A percentile compares a stretch with the other conserved stretches of the same genome.
Evolutionary conservation across 176 grass and related monocot species (phyloP).

Genomic region (Aegilops sharonensis): DNA sequence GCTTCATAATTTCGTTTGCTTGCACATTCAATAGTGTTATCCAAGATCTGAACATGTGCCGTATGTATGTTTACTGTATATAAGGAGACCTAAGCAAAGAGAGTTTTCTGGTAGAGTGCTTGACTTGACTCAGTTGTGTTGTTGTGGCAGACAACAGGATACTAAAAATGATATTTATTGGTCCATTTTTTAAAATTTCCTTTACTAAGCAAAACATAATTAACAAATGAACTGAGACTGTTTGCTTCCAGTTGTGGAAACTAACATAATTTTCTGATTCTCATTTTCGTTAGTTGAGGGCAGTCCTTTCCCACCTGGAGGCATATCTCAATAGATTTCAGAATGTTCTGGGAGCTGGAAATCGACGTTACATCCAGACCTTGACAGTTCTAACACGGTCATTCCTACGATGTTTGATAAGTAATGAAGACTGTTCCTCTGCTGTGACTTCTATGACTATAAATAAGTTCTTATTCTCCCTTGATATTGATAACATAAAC

Average conservation of each 20-base stretch:
- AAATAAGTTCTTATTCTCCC: conserved; percentile 90
- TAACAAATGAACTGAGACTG: neutral
- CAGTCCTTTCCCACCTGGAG: conserved; percentile 64
- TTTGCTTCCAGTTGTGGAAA: neutral
- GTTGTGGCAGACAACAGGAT: neutral
- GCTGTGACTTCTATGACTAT: conserved; percentile 73
- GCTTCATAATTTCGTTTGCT: neutral
- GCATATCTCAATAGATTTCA: conserved; percentile 77
- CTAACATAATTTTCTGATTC: conserved; percentile 20
- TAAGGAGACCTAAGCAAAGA: neutral
- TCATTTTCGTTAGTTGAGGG: conserved; percentile 63
- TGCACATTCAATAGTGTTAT: conserved; percentile 20
- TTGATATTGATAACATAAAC: conserved; percentile 97
- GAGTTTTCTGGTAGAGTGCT: neutral
- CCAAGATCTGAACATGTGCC: neutral
- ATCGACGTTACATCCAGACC: conserved; percentile 88
- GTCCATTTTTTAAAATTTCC: neutral
- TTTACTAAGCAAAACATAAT: conserved; percentile 13
- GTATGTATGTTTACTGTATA: neutral
- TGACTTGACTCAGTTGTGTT: neutral
- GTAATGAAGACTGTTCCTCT: conserved; percentile 32
- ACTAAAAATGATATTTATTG: neutral
- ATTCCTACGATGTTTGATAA: conserved; percentile 54
- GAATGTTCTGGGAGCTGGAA: conserved; percentile 71
- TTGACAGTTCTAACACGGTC: conserved; percentile 67